These are phyloP conservation scores for Amanita exitialis DNA, from an alignment of 768 basidiomycete genomes.

Conservation along the genomic window DNA sequence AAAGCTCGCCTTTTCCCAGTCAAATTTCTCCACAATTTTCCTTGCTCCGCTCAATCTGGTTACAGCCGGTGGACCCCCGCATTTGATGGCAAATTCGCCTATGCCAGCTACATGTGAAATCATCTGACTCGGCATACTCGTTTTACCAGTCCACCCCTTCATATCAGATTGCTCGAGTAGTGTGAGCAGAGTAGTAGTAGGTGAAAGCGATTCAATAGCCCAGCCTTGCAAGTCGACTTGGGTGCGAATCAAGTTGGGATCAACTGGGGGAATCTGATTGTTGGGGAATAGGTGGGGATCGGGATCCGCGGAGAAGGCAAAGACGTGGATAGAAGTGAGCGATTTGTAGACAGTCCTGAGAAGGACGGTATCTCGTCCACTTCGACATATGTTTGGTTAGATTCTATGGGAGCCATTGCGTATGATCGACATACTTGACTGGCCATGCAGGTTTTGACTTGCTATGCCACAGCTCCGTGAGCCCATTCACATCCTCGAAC, in stretches of 20 bases:
- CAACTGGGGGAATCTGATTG: slow-evolving; percentile 39
- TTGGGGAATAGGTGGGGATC: slow-evolving; percentile 79
- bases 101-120: slow-evolving; percentile 81
- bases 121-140: slow-evolving; percentile 92
- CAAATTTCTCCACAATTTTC: slow-evolving; percentile 66
- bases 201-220: slow-evolving; percentile 93
- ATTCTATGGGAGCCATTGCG: slow-evolving; percentile 7
- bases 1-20: slow-evolving; percentile 77
- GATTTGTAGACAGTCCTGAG: slow-evolving; percentile 97
- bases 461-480: slow-evolving; percentile 90
- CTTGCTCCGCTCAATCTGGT: slow-evolving; percentile 77
- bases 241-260: slow-evolving; percentile 77
- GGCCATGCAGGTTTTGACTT: slow-evolving; percentile 93
- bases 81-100: slow-evolving; percentile 93
- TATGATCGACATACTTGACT: slow-evolving; percentile 56
- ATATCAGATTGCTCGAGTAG: slow-evolving; percentile 95
- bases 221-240: slow-evolving; percentile 99
- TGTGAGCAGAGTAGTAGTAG: slow-evolving; percentile 88
- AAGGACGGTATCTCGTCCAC: slow-evolving; percentile 84
- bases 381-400: slow-evolving; percentile 20
- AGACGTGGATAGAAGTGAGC: slow-evolving; percentile 88
- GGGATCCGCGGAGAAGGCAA: slow-evolving; percentile 81
- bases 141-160: slow-evolving; percentile 94
- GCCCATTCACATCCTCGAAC: slow-evolving; percentile 82
- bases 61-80: slow-evolving; percentile 88